A percentile compares a stretch with the other conserved stretches of the same genome.
These are phyloP conservation scores for Lasiosphaeria ovina DNA, from an alignment of 495 filamentous ascomycete genomes.

Conservation along the genomic window DNA sequence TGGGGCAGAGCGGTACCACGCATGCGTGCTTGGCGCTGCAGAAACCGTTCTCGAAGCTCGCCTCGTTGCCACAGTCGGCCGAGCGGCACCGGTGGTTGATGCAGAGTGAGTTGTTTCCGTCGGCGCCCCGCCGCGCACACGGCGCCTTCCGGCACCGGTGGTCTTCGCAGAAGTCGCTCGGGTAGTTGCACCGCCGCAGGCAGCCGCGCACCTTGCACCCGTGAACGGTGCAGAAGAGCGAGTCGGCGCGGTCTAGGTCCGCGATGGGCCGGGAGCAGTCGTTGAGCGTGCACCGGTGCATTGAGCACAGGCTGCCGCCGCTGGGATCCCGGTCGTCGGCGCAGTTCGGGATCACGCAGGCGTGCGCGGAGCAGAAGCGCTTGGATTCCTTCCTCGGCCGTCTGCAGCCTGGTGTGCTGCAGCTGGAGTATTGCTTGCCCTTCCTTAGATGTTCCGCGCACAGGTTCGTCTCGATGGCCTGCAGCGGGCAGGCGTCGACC, in stretches of 20 bases:
- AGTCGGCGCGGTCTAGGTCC: neutral
- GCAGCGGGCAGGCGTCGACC: slow-evolving; percentile 4
- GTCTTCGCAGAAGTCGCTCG: slow-evolving; percentile 2
- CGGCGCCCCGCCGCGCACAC: slow-evolving; percentile 7
- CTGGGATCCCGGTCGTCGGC: neutral
- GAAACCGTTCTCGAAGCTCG: slow-evolving; percentile 1
- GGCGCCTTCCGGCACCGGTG: slow-evolving; percentile 6
- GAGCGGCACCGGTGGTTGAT: slow-evolving; percentile 5
- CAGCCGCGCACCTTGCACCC: slow-evolving; percentile 8
- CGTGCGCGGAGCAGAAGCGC: slow-evolving; percentile 16
- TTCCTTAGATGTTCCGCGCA: slow-evolving; percentile 9
- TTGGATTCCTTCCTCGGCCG: neutral
- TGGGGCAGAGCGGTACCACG: slow-evolving; percentile 7
- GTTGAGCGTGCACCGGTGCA: slow-evolving; percentile 13
- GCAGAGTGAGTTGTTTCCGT: slow-evolving; percentile 6
- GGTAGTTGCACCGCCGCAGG: neutral
- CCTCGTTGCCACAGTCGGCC: slow-evolving; percentile 5
- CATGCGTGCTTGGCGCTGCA: slow-evolving; percentile 11
- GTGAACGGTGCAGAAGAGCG: slow-evolving; percentile 12
- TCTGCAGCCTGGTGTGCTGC: slow-evolving; percentile 7
- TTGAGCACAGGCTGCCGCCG: neutral
- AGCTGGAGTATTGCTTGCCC: slow-evolving; percentile 6
- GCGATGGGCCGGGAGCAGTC: slow-evolving; percentile 7
- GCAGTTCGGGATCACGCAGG: slow-evolving; percentile 9
- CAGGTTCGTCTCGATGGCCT: neutral